Base-by-base conservation (phyloP, 768 basidiomycete species). In the Goffeauzyma gilvescens region DNA sequence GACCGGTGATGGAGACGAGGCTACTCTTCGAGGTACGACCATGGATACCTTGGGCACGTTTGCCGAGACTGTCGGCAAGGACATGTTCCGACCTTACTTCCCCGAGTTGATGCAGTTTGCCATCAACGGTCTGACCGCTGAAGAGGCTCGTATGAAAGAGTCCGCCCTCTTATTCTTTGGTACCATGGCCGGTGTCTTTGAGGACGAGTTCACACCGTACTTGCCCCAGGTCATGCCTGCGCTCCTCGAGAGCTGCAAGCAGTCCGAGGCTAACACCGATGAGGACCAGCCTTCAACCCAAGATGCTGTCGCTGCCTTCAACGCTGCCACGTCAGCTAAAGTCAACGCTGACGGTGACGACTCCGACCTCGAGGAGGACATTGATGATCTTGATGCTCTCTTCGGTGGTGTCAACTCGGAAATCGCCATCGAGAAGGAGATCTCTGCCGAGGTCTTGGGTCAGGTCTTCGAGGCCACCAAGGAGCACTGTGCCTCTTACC, bases 41-140 rank as follows among this genome's bases (percentile, higher is more conserved):
- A 93, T 93, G 76, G 93, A 96, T 65, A 85, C 93, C n/a, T 78
- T 95, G 46, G 93, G 93, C 40, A 95, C 93, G 0, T 85, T 98
- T 54, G 84, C 93, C 12, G 90, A 96, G 66, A 86, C 90, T 6
- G 84, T 96, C 46, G 90, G 93, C 50, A 75, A 78, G 58, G 89
- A 96, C 12, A 69, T 76, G 22, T 98, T 96, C 78, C 71, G 83
- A 25, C 89, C 87, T 14, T 96, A 80, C 74, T 93, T 90, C 70
- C 71, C 77, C n/a, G 78, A 84, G 44, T 75, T 90, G 73, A 96
- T 98, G 93, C 75, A 76, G 60, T 79, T 82, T 52, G 86, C 89
- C 2, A 87, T 95, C 71, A 73, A 80, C 50, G 87, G 83, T 34
- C 74, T 87, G 44, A 75, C 79, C 48, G 74, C 85, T 65, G 82